A percentile compares a stretch with the other conserved stretches of the same genome.
Conservation (phyloP, 805 yeast species). For the Candida jianshihensis region DNA sequence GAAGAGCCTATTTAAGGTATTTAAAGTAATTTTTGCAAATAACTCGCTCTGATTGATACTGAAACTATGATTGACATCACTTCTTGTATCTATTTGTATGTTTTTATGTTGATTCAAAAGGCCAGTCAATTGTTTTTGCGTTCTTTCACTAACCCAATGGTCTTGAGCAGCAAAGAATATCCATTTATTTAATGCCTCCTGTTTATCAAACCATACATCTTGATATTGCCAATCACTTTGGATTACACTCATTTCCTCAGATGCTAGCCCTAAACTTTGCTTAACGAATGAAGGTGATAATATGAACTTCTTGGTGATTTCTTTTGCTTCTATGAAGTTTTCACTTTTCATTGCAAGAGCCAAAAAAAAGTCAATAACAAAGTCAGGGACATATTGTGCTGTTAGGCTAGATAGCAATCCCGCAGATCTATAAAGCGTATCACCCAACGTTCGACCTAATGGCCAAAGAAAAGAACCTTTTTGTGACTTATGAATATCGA, state of each 20-base stretch:
- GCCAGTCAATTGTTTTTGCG: conserved; percentile 37
- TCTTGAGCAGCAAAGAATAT: conserved; percentile 50
- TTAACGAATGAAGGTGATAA: conserved; percentile 36
- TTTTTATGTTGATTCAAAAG: conserved; percentile 26
- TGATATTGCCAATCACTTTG: conserved; percentile 44
- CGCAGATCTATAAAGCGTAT: conserved; percentile 24
- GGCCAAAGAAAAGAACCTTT: conserved; percentile 30
- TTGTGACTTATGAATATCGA: conserved; percentile 45
- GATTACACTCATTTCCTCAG: conserved; percentile 51
- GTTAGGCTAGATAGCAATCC: conserved; percentile 24
- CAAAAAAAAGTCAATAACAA: conserved; percentile 1
- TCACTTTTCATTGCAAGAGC: conserved; percentile 5
- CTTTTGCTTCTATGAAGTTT: conserved; percentile 5
- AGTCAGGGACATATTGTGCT: conserved; percentile 22
- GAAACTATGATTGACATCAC: conserved; percentile 48
- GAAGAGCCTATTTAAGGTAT: not conserved
- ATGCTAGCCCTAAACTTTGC: conserved; percentile 52
- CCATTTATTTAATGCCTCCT: conserved; percentile 33
- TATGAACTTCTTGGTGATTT: conserved; percentile 37
- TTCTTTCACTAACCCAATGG: conserved; percentile 54
- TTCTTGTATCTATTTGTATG: conserved; percentile 25
- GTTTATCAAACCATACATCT: conserved; percentile 33
- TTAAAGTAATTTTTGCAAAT: conserved; percentile 37
- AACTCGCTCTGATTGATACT: conserved; percentile 45
- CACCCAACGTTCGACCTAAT: conserved; percentile 18